Percentiles rank a stretch among this genome's conserved stretches.
Conservation (phyloP, 2,329 filamentous ascomycete genomes). For the Alternaria novae-zelandiae region DNA sequence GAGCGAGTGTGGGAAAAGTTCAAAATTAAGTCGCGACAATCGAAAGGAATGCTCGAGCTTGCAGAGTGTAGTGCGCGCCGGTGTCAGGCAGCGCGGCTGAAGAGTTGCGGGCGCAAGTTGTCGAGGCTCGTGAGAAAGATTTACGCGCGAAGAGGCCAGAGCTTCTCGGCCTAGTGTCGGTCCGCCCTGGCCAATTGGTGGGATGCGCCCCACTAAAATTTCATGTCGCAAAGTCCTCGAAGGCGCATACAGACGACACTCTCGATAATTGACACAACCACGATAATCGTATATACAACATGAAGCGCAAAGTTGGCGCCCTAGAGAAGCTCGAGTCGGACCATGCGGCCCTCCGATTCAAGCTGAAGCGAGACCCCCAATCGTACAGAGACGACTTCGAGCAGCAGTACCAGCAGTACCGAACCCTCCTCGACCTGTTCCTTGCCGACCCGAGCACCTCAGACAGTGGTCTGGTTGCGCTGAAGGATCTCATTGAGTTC, state of each 20-base stretch:
- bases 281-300: slow-evolving; percentile 38
- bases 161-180: slow-evolving; percentile 19
- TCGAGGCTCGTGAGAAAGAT: slow-evolving; percentile 11
- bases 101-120: slow-evolving; percentile 1
- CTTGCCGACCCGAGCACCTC: slow-evolving; percentile 80
- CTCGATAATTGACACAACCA: neutral
- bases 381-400: slow-evolving; percentile 84
- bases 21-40: neutral
- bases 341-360: slow-evolving; percentile 82
- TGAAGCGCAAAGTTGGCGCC: slow-evolving; percentile 87
- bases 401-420: slow-evolving; percentile 89
- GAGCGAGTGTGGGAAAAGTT: neutral
- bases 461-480: slow-evolving; percentile 79
- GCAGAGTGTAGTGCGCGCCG: slow-evolving; percentile 3
- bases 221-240: slow-evolving; percentile 19
- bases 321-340: slow-evolving; percentile 91
- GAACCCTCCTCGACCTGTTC: slow-evolving; percentile 89
- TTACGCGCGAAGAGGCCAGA: slow-evolving; percentile 15
- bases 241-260: slow-evolving; percentile 3
- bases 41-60: neutral
- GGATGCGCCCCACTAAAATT: slow-evolving; percentile 23
- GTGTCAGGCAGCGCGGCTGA: slow-evolving; percentile 6
- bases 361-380: slow-evolving; percentile 70
- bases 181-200: slow-evolving; percentile 17
- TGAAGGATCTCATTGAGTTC: slow-evolving; percentile 91